phyloP scores from a whole-genome alignment of 495 filamentous ascomycete genomes.

The Mytilinidion resinicola region DNA sequence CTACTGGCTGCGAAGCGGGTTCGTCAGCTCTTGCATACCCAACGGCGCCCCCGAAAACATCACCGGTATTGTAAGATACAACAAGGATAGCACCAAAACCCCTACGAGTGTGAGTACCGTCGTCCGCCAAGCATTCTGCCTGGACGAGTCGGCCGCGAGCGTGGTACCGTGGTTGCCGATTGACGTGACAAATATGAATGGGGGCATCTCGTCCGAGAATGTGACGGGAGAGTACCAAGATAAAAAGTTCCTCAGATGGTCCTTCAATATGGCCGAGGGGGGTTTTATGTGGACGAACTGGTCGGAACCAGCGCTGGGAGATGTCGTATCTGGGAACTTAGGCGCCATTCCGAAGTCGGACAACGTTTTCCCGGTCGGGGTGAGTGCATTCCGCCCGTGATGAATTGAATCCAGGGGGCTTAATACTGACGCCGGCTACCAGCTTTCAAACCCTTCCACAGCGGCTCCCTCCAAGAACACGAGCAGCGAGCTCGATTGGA shows the following conservation, averaged over 20 bases:
- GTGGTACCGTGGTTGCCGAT: conserved; percentile 22
- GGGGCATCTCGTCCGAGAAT: conserved; percentile 12
- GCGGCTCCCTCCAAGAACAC: conserved; percentile 9
- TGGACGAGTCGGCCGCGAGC: conserved; percentile 2
- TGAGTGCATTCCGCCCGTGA: no score
- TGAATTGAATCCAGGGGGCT: no score
- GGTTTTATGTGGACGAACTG: no score
- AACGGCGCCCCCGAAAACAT: neutral
- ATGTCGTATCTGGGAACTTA: no score
- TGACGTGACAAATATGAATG: conserved; percentile 7
- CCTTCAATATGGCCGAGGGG: no score
- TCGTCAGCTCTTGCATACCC: conserved; percentile 5
- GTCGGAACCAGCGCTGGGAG: no score
- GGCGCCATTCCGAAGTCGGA: no score
- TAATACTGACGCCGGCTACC: neutral
- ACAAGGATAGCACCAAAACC: neutral
- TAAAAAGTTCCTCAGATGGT: no score
- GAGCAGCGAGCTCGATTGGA: no score
- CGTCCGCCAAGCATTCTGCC: neutral
- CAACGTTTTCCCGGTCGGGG: no score
- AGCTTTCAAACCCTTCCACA: neutral
- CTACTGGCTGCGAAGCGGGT: conserved; percentile 38
- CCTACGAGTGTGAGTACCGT: neutral
- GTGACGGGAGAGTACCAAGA: no score
- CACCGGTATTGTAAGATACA: neutral